Evolutionary conservation across 2,329 filamentous ascomycete species (phyloP).

Genomic region (Penicillium sp.): DNA sequence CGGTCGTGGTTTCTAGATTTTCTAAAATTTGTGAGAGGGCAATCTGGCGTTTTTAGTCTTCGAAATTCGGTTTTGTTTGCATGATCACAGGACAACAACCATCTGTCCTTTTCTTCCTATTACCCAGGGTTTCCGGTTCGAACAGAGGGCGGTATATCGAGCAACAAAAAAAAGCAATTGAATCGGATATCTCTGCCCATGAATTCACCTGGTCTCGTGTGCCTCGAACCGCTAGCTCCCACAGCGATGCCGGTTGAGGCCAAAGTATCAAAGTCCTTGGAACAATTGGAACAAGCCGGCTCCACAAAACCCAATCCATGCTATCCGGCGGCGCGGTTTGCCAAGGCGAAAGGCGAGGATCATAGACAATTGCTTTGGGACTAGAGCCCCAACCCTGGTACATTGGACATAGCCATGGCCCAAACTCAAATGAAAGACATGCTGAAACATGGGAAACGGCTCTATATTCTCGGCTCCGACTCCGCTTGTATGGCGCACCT

Average conservation of each 20-base stretch:
- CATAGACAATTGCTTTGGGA: not conserved
- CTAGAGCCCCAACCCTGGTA: not conserved
- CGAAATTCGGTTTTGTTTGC: conserved; percentile 22
- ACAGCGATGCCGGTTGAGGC: not conserved
- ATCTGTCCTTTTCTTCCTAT: conserved; percentile 27
- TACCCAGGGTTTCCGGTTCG: conserved; percentile 27
- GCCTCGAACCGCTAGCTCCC: not conserved
- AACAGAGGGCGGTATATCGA: conserved; percentile 11
- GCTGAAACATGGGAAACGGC: not conserved
- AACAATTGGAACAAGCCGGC: not conserved
- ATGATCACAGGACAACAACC: conserved; percentile 25
- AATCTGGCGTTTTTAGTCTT: conserved; percentile 26
- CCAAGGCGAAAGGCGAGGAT: not conserved
- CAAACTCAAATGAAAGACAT: not conserved
- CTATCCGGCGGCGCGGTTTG: not conserved
- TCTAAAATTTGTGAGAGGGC: conserved; percentile 21
- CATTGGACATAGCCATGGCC: not conserved
- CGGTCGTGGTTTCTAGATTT: conserved; percentile 50
- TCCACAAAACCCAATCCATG: not conserved
- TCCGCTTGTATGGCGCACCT: no score
- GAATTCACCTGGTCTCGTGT: not conserved
- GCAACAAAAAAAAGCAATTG: conserved; percentile 21
- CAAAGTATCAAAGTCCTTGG: not conserved
- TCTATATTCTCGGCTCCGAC: not conserved
- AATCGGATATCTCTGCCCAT: conserved; percentile 11